Evolutionary conservation across 1,139 yeast genomes (phyloP), one percentile per base, ranked within the genome.

Genomic region (Taphrina confusa): DNA sequence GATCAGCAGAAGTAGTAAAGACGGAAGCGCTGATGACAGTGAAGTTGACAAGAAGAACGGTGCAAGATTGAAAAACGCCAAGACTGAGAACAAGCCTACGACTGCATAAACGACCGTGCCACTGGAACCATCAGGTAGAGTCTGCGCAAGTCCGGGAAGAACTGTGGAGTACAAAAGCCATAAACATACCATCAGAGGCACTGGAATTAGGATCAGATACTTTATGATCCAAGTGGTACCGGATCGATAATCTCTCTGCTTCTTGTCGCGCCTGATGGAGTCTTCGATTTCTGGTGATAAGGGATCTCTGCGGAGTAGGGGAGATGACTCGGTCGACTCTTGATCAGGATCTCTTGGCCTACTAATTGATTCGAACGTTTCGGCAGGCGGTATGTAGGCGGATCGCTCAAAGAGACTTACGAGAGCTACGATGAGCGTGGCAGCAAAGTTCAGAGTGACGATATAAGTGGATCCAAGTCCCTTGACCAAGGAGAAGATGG

Each of bases 141-240:
- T 65, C 57, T 65, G 67, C 42, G 60, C 62, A 14, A 65, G 65
- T 3, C 65, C 67, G 3, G 65, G 67, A 6, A 65, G 47, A 8
- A 66, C 60, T 23, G 62, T 45, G 4, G 59, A 63, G 49, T 49
- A 64, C 62, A 56, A 60, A 33, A 59, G 61, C 65, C 56, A 64
- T 37, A 23, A 64, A 56, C 51, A 61, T 39, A 60, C 61, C 46
- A 31, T 62, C 62, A 44, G 62, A 47, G 61, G 65, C 51, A 60
- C 34, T 14, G 62, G 62, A 4, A 55, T 22, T 14, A 47, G 52
- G 4, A 54, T 39, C 42, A 60, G 45, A 23, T 45, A 60, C 45
- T 49, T 36, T 42, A 60, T 54, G 27, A 50, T 55, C 62, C 62
- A 60, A 4, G 60, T 55, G 9, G 44, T 42, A 33, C 47, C 60